Evolutionary conservation across 2,329 filamentous ascomycete genomes (phyloP), one percentile per base, ranked within the genome.

Genomic region (Aspergillus quadricinctus): DNA sequence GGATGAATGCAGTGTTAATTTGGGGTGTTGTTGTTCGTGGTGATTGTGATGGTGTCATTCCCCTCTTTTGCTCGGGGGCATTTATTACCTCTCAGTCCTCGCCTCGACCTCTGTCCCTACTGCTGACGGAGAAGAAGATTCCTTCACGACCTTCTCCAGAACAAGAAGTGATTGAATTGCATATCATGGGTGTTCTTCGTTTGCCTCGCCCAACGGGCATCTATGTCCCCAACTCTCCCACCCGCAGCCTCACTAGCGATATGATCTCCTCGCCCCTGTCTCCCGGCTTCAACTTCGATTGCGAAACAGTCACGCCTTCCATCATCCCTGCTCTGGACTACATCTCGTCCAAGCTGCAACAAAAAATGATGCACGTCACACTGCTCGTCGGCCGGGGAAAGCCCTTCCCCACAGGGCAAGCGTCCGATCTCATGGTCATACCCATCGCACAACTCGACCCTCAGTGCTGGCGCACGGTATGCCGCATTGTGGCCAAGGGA

Each of bases 251-350:
- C 56, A 75, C 72, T 19, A 64, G 63, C 50, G 69, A 74, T 23
- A 76, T 76, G 72, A 76, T 77, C 56, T 76, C 75, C 3, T 68
- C 71, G 10, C 74, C 75, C 5, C 65, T 77, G 3, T 73, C 72
- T 23, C 68, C 73, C 0, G 67, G 68, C 50, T 72, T 74, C 57
- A 69, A 65, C 51, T 72, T 73, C 45, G 72, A 74, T 53, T 68
- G 72, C 5, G 72, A 75, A 37, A 70, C 68, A 2, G 61, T 75
- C 3, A 67, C 69, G 5, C 66, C 71, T 0, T 72, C 71, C 5
- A 65, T 73, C 28, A 57, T 74, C n/a, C 71, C 73, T 1, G 74
- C 73, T 8, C 61, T 77, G 9, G 73, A 75, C 51, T 76, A 76
- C 53, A 72, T 77, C 35, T 76, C 74, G 25, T 64, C 61, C 54